These are phyloP conservation scores for Magnaporthiopsis incrustans DNA, from an alignment of 2,329 filamentous ascomycete species.

Conservation along the genomic window DNA sequence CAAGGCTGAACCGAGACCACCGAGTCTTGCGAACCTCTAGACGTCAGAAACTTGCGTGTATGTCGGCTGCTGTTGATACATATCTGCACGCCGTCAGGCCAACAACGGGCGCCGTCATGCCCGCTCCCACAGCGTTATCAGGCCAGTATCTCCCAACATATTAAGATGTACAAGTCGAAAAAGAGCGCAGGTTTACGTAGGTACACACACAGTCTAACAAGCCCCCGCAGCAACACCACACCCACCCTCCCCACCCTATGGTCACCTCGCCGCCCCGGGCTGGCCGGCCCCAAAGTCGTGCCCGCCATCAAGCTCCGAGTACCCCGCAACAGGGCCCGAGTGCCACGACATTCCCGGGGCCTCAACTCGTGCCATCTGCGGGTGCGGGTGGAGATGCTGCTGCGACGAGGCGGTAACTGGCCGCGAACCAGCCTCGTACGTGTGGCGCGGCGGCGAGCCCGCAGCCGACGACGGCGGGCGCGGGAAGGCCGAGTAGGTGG, in stretches of 20 bases:
- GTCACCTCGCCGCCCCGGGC: not conserved
- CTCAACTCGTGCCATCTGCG: not conserved
- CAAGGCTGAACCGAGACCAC: no score
- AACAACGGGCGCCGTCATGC: no score
- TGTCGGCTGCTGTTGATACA: no score
- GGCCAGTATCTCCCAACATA: no score
- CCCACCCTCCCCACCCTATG: not conserved
- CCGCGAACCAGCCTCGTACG: constrained; percentile 14
- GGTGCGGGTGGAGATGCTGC: not conserved
- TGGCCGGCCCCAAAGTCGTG: not conserved
- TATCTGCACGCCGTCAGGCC: no score
- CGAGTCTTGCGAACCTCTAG: no score
- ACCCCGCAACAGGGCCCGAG: not conserved
- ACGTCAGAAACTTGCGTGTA: no score
- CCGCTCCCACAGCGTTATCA: no score
- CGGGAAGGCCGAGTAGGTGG: not conserved
- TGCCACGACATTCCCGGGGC: constrained; percentile 2
- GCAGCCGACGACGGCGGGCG: not conserved
- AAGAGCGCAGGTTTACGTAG: no score
- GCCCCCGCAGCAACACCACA: no score
- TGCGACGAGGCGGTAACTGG: constrained; percentile 11
- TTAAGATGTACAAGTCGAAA: no score
- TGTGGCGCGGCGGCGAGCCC: constrained; percentile 5
- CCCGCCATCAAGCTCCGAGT: constrained; percentile 5
- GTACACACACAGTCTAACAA: no score